Percentiles rank a stretch among this genome's conserved stretches.
Evolutionary conservation across 2,329 filamentous ascomycete genomes (phyloP).

Genomic region (Ascochyta pisi): DNA sequence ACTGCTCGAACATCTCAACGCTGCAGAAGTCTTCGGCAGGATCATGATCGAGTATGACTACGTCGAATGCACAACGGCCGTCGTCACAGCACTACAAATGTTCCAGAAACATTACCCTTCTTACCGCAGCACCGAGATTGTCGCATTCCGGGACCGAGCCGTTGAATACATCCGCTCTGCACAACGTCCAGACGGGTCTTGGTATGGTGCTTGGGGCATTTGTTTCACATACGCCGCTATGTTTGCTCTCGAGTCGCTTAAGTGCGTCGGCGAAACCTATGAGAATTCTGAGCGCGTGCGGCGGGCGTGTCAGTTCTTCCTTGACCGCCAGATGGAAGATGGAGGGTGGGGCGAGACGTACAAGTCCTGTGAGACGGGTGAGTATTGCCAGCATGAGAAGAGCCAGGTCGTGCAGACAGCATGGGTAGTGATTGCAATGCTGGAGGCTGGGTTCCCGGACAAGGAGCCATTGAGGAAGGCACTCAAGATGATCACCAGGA

Average conservation of each 20-base stretch:
- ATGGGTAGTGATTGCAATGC: slow-evolving; percentile 82
- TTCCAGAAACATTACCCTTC: slow-evolving; percentile 83
- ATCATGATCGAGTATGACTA: slow-evolving; percentile 99
- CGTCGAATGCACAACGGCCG: slow-evolving; percentile 95
- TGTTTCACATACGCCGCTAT: slow-evolving; percentile 97
- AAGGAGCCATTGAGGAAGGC: slow-evolving; percentile 74
- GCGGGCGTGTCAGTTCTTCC: slow-evolving; percentile 82
- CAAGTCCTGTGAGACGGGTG: slow-evolving; percentile 77
- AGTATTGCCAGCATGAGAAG: slow-evolving; percentile 77
- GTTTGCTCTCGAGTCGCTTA: slow-evolving; percentile 91
- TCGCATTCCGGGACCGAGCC: slow-evolving; percentile 72
- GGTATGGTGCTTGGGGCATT: slow-evolving; percentile 98
- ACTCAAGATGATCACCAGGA: slow-evolving; percentile 79
- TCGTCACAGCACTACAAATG: slow-evolving; percentile 83
- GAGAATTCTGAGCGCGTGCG: slow-evolving; percentile 72
- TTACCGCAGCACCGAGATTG: slow-evolving; percentile 79
- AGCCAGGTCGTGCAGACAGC: slow-evolving; percentile 95
- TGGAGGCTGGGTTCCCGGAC: slow-evolving; percentile 84
- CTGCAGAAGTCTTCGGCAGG: slow-evolving; percentile 91
- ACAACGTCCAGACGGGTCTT: slow-evolving; percentile 84
- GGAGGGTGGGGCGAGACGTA: slow-evolving; percentile 98
- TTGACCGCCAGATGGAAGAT: slow-evolving; percentile 83
- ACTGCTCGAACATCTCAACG: slow-evolving; percentile 84
- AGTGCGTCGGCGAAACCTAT: slow-evolving; percentile 82
- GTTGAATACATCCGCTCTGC: slow-evolving; percentile 82